A percentile compares a stretch with the other conserved stretches of the same genome.
Evolutionary conservation across 1,139 yeast genomes (phyloP).

Genomic region (Kodamaea anthophila): DNA sequence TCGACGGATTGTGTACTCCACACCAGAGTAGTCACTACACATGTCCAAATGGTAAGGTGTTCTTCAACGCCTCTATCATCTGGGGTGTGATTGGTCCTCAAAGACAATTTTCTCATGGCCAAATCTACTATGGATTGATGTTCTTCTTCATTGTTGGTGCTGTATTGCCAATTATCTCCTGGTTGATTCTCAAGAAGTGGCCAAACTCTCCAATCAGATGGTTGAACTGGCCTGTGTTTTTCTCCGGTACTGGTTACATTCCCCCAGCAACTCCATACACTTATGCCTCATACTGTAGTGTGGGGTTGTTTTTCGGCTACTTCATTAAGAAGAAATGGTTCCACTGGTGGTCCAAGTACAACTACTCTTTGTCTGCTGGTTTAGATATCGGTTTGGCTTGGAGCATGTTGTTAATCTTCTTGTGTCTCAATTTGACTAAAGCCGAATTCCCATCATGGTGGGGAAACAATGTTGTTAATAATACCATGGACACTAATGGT

Average conservation of each 20-base stretch:
- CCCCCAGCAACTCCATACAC: slow-evolving; percentile 45
- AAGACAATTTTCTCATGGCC: slow-evolving; percentile 34
- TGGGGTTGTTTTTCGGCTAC: slow-evolving; percentile 28
- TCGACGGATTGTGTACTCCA: slow-evolving; percentile 43
- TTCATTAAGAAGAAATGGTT: slow-evolving; percentile 35
- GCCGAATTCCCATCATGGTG: slow-evolving; percentile 46
- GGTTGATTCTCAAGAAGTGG: slow-evolving; percentile 44
- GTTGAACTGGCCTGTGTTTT: slow-evolving; percentile 44
- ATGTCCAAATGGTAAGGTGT: slow-evolving; percentile 40
- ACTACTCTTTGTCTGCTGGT: slow-evolving; percentile 53
- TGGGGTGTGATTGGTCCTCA: slow-evolving; percentile 45
- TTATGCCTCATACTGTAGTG: slow-evolving; percentile 35
- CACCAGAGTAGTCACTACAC: slow-evolving; percentile 34
- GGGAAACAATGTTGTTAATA: slow-evolving; percentile 44
- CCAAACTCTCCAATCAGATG: slow-evolving; percentile 42
- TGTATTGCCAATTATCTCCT: slow-evolving; percentile 31
- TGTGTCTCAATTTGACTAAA: slow-evolving; percentile 28
- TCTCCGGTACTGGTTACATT: slow-evolving; percentile 42
- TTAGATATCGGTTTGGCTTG: slow-evolving; percentile 52
- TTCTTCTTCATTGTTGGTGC: slow-evolving; percentile 40
- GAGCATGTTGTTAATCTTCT: slow-evolving; percentile 43
- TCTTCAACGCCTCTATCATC: slow-evolving; percentile 41
- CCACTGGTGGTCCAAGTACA: slow-evolving; percentile 65
- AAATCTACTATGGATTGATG: slow-evolving; percentile 32
- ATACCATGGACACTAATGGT: slow-evolving; percentile 13